Evolutionary conservation across 106 monocot genomes (phyloP), one percentile per base, ranked within the genome.

Genomic region (Dendrobium chrysotoxum): DNA sequence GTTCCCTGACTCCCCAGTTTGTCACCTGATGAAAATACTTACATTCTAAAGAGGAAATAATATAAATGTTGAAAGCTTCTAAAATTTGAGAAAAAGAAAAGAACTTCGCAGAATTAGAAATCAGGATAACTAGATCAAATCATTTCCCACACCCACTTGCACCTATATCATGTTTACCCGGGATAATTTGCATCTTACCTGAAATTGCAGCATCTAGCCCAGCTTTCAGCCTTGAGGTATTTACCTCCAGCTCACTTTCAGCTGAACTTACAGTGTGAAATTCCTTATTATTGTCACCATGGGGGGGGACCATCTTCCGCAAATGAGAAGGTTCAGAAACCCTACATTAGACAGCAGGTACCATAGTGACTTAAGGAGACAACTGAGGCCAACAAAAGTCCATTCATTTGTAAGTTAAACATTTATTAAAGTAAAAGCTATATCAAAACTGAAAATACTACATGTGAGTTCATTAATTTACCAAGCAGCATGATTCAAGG

Each of bases 401-500:
- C 39, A 26, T 31, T 35, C 28, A 35, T 58, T 15, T 53, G 16
- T 58, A 77, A 53, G 9, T 53, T 42, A 28, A 28, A n/a, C 45
- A 25, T 77, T 50, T 50, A 28, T 16, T 0, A 28, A 13, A 28
- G 53, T 7, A 5, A 25, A 0, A 53, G 7, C 4, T n/a, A 10
- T 35, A 11, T 23, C 12, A n/a, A 38, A 35, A 70, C 35, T 35
- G 35, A 70, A 70, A 70, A 35, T 30, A 53, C 15, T 40, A 57
- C 41, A 83, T 47, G 35, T 15, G 15, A 70, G 40, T 31, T 39
- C n/a, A 61, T 61, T 35, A 70, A 71, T 28, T 39, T 87, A 94
- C 97, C 97, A 92, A 25, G 90, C 85, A 77, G 86, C 75, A 82
- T 92, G 86, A 75, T 89, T 94, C 89, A 94, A 72, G 20, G 82